Percentiles rank a stretch among this genome's conserved stretches.
Evolutionary conservation across 306 rosid species (phyloP).

Genomic region (Hippophae tibetana): DNA sequence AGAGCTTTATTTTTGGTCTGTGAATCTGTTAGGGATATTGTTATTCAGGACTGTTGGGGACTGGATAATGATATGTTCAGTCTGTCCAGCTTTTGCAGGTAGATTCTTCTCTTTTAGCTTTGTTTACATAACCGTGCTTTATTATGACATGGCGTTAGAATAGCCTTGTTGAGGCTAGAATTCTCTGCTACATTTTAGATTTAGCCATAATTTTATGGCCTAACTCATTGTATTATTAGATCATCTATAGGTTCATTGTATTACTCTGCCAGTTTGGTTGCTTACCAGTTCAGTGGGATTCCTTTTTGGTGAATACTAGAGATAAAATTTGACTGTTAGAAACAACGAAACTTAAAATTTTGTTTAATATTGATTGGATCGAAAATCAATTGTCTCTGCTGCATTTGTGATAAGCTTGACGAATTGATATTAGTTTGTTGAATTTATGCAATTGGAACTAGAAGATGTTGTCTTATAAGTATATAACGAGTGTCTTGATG

Average conservation of each 20-base stretch:
- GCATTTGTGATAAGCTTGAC: neutral
- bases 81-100: constrained; percentile 66
- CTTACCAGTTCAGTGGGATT: neutral
- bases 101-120: constrained; percentile 9
- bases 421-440: neutral
- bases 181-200: no score
- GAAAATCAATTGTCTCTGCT: neutral
- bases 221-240: no score
- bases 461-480: neutral
- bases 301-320: neutral
- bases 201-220: no score
- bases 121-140: neutral
- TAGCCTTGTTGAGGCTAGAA: no score
- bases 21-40: constrained; percentile 50
- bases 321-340: no score
- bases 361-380: no score
- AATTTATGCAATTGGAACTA: neutral
- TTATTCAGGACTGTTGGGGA: constrained; percentile 81
- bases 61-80: constrained; percentile 47
- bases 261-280: neutral
- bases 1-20: constrained; percentile 50
- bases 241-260: no score
- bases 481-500: neutral
- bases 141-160: neutral
- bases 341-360: no score